Evolutionary conservation across 2,329 filamentous ascomycete species (phyloP), one percentile per base, ranked within the genome.

Genomic region (Fusarium burgessii): DNA sequence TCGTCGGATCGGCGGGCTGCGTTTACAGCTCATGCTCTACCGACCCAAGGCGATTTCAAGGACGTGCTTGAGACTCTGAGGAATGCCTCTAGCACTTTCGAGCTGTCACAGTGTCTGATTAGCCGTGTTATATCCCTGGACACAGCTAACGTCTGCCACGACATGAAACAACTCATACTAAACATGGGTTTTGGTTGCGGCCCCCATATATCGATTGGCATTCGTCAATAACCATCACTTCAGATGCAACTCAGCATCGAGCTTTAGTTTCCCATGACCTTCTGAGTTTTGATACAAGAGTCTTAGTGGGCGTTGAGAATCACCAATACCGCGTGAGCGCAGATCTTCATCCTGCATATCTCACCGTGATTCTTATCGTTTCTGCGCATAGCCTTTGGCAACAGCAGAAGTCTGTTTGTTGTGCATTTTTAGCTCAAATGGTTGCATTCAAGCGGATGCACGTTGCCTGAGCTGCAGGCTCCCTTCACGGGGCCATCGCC

Each of bases 201-300:
- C 29, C 49, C 40, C 58, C 51, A 47, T 41, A 29, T 45, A 57
- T 50, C 54, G 38, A 66, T 69, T 69, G 64, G 47, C 41, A 58
- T 54, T 32, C 45, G 41, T 42, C 15, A 58, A 49, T 33, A 38
- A 49, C 46, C 51, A 50, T 64, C n/a, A 58, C 62, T 38, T 23
- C 12, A n/a, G 52, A 63, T 72, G 60, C 55, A 47, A 50, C 65
- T 52, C 36, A 29, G 42, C 45, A 57, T 61, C 32, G 60, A 54
- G 46, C 55, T 56, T 47, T 45, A 52, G 65, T 45, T 70, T 66
- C 51, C 67, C 65, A 58, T 72, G 64, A 66, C 69, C 68, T 25
- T 60, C 57, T 52, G 36, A 58, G 36, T 45, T 45, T 62, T 49
- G 55, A 42, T 61, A 54, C 32, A 27, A 25, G 35, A 41, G 50